A percentile compares a stretch with the other conserved stretches of the same genome.
phyloP scores from a whole-genome alignment of 2,329 filamentous ascomycete genomes.

The Pseudocercospora vitis region DNA sequence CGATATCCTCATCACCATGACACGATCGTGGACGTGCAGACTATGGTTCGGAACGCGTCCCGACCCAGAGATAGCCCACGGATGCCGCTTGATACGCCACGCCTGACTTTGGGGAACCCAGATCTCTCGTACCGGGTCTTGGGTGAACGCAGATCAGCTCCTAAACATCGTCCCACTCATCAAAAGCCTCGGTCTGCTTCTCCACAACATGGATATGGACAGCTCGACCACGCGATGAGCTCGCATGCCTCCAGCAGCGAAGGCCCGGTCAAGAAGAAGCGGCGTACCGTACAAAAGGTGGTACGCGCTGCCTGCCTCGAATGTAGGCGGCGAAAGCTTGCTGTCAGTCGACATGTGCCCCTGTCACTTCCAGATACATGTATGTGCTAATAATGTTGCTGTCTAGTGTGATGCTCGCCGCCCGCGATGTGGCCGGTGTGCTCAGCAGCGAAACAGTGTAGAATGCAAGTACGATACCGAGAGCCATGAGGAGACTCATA shows the following conservation, averaged over 20 bases:
- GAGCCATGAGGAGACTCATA: slow-evolving; percentile 8
- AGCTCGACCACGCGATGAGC: slow-evolving; percentile 3
- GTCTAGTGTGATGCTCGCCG: slow-evolving; percentile 11
- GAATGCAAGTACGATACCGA: slow-evolving; percentile 12
- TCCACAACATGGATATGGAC: neutral
- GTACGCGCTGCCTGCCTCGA: slow-evolving; percentile 1
- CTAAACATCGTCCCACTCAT: neutral
- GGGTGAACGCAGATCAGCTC: neutral
- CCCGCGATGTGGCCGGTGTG: slow-evolving; percentile 9
- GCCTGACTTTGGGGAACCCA: neutral
- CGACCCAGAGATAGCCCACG: neutral
- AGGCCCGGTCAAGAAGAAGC: slow-evolving; percentile 3
- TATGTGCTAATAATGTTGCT: neutral
- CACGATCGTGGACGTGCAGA: too few relatives aligned
- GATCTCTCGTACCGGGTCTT: neutral
- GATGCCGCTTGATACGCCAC: neutral
- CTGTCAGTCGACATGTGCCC: neutral
- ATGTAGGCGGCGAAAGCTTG: slow-evolving; percentile 1
- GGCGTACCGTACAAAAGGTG: neutral
- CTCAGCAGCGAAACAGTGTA: neutral
- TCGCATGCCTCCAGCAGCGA: slow-evolving; percentile 2
- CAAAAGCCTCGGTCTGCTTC: slow-evolving; percentile 1
- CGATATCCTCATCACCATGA: too few relatives aligned
- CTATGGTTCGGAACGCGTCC: neutral
- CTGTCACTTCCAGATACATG: neutral